Base-by-base conservation (phyloP, 2,329 filamentous ascomycete species). In the Lecanoromycetidae sp. region DNA sequence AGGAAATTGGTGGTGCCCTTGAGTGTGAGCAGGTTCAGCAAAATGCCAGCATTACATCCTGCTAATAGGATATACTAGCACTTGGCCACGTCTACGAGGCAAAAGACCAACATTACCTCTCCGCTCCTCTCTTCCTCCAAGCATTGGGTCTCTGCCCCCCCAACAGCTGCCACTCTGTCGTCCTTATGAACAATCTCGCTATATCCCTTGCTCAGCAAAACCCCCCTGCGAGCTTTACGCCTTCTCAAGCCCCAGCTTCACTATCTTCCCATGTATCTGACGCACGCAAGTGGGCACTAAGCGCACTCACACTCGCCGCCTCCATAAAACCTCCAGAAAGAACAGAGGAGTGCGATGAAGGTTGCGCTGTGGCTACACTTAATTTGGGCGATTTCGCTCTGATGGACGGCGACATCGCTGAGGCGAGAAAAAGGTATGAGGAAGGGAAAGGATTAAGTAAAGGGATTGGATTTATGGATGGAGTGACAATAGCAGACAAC, bases 311-410 rank as follows among this genome's bases (percentile, higher is more conserved):
- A 19, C 75, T 87, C 48, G 78, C 81, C 1, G 70, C 71, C 6
- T 74, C 76, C 23, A 80, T 93, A 34, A 65, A 72, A 46, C 76
- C 80, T 3, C 76, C 83, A 0, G 68, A 77, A 3, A 72, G 85
- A 33, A 84, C 79, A 2, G 72, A 80, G 41, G 86, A 94, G 59
- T 95, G 90, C 59, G 87, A 94, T 61, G 64, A 82, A 47, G 85
- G 82, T 1, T 95, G 88, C 58, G 83, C 82, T 2, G 83, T 82
- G 5, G 84, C 88, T 6, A 79, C 84, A n/a, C 84, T 86, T 63
- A 94, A 93, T 60, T 75, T 94, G 44, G 90, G 80, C 20, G 84
- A 93, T 57, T 81, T 95, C 55, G 82, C 84, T 0, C 79, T 84
- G 54, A 80, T 91, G 75, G 66, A 80, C 50, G 81, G 82, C 1